Evolutionary conservation across 352 stramenopile genomes (phyloP).

Genomic region (Phytophthora ramorum): DNA sequence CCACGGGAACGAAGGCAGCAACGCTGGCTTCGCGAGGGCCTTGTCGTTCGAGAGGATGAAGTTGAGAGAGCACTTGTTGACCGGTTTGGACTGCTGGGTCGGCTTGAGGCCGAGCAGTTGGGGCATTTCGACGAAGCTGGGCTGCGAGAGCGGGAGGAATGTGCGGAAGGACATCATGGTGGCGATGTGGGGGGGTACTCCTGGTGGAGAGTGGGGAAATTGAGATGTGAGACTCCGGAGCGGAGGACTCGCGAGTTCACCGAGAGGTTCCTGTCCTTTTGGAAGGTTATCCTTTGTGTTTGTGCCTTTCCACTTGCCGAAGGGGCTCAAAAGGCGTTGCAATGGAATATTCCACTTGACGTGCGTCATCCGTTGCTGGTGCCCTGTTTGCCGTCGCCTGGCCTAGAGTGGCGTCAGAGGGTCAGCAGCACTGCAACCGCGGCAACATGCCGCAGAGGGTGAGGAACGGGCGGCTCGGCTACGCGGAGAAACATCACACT

Average conservation of each 20-base stretch:
- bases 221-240: conserved; percentile 33
- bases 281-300: conserved; percentile 21
- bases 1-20: conserved; percentile 36
- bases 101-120: conserved; percentile 42
- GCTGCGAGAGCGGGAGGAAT: conserved; percentile 46
- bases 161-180: conserved; percentile 48
- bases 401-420: conserved; percentile 34
- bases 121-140: conserved; percentile 46
- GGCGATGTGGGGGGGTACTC: conserved; percentile 39
- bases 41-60: conserved; percentile 54
- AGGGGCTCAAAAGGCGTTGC: conserved; percentile 31
- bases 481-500: conserved; percentile 4
- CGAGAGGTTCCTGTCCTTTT: conserved; percentile 36
- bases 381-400: conserved; percentile 41
- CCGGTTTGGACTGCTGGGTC: conserved; percentile 25
- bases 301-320: conserved; percentile 27
- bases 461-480: conserved; percentile 5
- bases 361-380: conserved; percentile 40
- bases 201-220: conserved; percentile 40
- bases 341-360: conserved; percentile 52
- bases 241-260: conserved; percentile 29
- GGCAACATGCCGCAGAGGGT: not conserved
- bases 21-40: conserved; percentile 26
- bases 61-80: conserved; percentile 61
- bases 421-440: conserved; percentile 35